Percentiles rank a stretch among this genome's conserved stretches.
Evolutionary conservation across 805 yeast species (phyloP).

Genomic region (Candida vartiovaarae): DNA sequence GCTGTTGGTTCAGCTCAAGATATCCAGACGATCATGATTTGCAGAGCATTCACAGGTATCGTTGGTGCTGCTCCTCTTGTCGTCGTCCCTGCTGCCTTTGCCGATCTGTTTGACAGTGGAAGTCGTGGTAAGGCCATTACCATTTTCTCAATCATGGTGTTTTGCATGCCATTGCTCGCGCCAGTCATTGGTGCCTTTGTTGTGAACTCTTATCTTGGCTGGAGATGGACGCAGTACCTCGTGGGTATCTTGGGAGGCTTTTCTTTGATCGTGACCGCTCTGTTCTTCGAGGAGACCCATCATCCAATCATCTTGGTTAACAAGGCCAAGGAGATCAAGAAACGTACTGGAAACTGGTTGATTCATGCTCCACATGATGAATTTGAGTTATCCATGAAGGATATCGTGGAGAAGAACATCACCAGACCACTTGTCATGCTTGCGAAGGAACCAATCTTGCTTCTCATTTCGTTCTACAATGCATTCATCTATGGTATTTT

Average conservation of each 20-base stretch:
- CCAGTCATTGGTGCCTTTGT: conserved; percentile 76
- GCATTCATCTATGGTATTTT: conserved; percentile 78
- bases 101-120: conserved; percentile 65
- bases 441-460: conserved; percentile 61
- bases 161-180: conserved; percentile 74
- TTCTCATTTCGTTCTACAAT: conserved; percentile 62
- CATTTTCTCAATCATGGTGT: conserved; percentile 64
- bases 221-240: conserved; percentile 80
- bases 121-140: conserved; percentile 73
- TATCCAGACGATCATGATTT: conserved; percentile 66
- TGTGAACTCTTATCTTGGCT: conserved; percentile 52
- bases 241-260: conserved; percentile 54
- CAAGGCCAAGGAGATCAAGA: conserved; percentile 58
- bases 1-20: conserved; percentile 77
- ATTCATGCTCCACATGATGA: conserved; percentile 73
- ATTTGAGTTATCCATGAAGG: conserved; percentile 46
- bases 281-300: conserved; percentile 52
- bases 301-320: conserved; percentile 56
- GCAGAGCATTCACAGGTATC: conserved; percentile 76
- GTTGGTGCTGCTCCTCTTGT: conserved; percentile 83
- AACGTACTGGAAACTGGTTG: conserved; percentile 75
- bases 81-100: conserved; percentile 80
- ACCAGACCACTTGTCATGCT: conserved; percentile 66
- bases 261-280: conserved; percentile 30
- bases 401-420: conserved; percentile 44